Conservation (phyloP, 2,329 filamentous ascomycete species). For the Scortechinia acanthostroma region DNA sequence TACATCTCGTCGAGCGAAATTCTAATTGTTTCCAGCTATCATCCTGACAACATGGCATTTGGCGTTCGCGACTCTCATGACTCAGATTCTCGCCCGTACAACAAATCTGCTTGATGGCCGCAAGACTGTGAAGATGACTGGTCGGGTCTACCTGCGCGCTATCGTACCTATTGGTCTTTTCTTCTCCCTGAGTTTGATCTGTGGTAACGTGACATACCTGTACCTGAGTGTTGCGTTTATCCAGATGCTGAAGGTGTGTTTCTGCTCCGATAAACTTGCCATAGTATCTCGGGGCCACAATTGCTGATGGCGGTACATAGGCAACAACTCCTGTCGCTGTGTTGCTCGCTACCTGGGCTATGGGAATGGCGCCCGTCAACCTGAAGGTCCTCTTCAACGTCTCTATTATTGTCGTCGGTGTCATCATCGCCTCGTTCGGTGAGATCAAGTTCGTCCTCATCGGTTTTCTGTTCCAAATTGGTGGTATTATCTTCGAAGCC, state of each 20-base stretch:
- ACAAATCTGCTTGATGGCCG: conserved; percentile 86
- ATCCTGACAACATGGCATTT: conserved; percentile 95
- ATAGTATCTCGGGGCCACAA: neutral
- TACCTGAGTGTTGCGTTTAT: conserved; percentile 96
- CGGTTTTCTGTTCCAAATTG: conserved; percentile 74
- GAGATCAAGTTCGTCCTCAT: conserved; percentile 87
- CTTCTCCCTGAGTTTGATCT: conserved; percentile 93
- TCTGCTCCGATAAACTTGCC: neutral
- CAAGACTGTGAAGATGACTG: conserved; percentile 95
- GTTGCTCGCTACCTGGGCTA: conserved; percentile 78
- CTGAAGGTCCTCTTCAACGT: conserved; percentile 86
- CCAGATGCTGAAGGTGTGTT: conserved; percentile 93
- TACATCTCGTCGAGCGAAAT: conserved; percentile 2
- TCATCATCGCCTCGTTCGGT: conserved; percentile 86
- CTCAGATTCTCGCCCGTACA: conserved; percentile 83
- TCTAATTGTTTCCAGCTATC: conserved; percentile 45
- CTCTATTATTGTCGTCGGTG: conserved; percentile 87
- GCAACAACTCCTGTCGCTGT: conserved; percentile 93
- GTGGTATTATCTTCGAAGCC: conserved; percentile 75
- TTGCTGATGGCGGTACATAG: conserved; percentile 28
- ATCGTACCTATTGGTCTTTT: conserved; percentile 93
- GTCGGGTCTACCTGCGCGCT: conserved; percentile 81
- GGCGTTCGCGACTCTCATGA: conserved; percentile 86
- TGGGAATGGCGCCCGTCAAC: conserved; percentile 79
- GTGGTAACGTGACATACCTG: conserved; percentile 89